Evolutionary conservation across 176 grass and related monocot species (phyloP), one percentile per base, ranked within the genome.

Genomic region (Rhynchospora tenuis): DNA sequence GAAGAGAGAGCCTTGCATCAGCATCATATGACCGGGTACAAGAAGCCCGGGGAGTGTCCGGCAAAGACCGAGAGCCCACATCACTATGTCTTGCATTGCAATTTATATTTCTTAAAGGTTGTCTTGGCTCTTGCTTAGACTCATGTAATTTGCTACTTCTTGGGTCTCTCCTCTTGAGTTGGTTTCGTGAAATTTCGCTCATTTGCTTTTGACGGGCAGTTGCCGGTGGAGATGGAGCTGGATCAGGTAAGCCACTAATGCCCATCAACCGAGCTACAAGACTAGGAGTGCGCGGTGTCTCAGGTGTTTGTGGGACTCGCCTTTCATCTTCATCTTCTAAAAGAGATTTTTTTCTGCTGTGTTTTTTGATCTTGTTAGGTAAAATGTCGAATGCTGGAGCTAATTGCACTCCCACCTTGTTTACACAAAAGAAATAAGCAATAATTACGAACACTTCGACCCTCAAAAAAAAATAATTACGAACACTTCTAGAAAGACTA

Each of bases 221-320:
- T 38, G 45, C 47, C 1, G 88, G 80, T 6, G 88, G 81, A 1
- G 91, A 85, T 28, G 87, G 59, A 27, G 86, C 17, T 3, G 84
- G 44, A 19, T 94, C 85, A 1, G 94, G 94, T 17, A 97, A 84
- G 59, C 87, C 91, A 64, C 93, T 89, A 82, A 97, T 84, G 75
- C 91, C 94, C 94, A 97, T 97, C 72, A 97, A 90, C 0, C 94
- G 89, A 22, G 94, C 94, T 15, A 93, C 89, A 48, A 97, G 85
- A 85, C 94, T 85, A 13, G 91, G 94, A 59, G 91, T 97, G 24
- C 94, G 68, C 4, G 94, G 94, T 48, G 94, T 97, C n/a, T 86
- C 94, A n/a, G 89, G 80, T 85, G 85, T 90, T 87, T 38, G 89
- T 81, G 17, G 79, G 60, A 67, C 76, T 45, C 85, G 73, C 86